Evolutionary conservation across 2,329 filamentous ascomycete species (phyloP).

Genomic region (Polytolypa hystricis): DNA sequence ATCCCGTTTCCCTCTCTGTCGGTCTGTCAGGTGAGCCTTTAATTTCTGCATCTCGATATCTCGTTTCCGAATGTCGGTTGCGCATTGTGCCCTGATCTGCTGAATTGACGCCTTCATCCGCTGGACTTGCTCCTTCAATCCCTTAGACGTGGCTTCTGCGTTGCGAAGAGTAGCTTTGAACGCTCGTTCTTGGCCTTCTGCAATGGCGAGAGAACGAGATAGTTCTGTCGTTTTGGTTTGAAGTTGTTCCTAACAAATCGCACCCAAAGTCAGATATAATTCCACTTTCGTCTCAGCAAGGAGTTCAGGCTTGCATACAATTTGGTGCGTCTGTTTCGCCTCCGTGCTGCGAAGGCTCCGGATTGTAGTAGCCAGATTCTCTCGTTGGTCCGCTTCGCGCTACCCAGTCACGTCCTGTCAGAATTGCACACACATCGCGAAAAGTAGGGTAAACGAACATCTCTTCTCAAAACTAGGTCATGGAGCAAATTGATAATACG

Average conservation of each 20-base stretch:
- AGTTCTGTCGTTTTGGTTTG: conserved; percentile 47
- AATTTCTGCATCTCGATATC: conserved; percentile 81
- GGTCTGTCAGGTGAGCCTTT: conserved; percentile 72
- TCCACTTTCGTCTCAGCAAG: too few relatives aligned
- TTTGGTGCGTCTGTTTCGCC: conserved; percentile 59
- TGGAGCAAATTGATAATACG: conserved; percentile 88
- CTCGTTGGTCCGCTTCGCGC: conserved; percentile 82
- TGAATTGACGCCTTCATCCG: conserved; percentile 68
- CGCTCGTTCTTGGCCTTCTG: conserved; percentile 60
- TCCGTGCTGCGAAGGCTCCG: conserved; percentile 65
- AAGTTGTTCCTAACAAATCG: conserved; percentile 36
- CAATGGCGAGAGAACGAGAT: conserved; percentile 44
- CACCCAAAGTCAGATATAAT: too few relatives aligned
- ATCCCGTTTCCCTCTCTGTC: conserved; percentile 48
- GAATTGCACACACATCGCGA: conserved; percentile 54
- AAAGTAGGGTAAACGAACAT: conserved; percentile 49
- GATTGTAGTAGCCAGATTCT: conserved; percentile 68
- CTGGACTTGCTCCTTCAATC: conserved; percentile 72
- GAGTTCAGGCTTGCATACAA: conserved; percentile 35
- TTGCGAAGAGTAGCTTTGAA: conserved; percentile 59
- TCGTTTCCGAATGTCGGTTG: conserved; percentile 80
- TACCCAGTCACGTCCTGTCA: conserved; percentile 26
- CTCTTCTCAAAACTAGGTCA: conserved; percentile 78
- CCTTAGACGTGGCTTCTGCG: conserved; percentile 61
- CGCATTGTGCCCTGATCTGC: conserved; percentile 76